Evolutionary conservation across 2,329 filamentous ascomycete genomes (phyloP).

Genomic region (Colletotrichum tofieldiae): DNA sequence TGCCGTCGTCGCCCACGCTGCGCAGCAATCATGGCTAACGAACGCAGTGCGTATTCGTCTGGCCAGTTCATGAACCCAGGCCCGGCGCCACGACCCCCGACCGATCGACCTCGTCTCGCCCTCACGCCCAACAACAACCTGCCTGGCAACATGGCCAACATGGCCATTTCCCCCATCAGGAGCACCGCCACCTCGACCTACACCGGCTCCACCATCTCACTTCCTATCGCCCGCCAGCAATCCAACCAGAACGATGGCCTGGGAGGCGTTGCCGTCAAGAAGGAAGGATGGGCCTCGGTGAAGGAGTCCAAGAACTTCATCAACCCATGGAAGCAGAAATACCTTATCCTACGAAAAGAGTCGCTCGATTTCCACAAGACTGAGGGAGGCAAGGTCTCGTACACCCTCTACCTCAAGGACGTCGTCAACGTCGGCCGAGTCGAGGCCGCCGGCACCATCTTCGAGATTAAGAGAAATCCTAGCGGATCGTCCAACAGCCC

Average conservation of each 20-base stretch:
- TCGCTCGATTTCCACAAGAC: constrained; percentile 95
- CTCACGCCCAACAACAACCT: constrained; percentile 83
- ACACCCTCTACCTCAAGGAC: constrained; percentile 87
- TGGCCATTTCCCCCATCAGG: constrained; percentile 81
- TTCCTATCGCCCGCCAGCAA: constrained; percentile 76
- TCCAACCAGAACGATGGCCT: constrained; percentile 74
- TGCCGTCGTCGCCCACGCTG: constrained; percentile 31
- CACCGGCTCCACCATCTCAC: constrained; percentile 80
- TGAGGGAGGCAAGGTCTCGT: constrained; percentile 88
- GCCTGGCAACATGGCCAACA: constrained; percentile 83
- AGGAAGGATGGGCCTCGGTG: constrained; percentile 86
- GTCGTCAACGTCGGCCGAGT: constrained; percentile 92
- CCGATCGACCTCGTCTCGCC: constrained; percentile 85
- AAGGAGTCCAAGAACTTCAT: constrained; percentile 94
- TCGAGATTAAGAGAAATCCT: constrained; percentile 88
- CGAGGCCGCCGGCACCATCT: constrained; percentile 91
- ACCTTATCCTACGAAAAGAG: constrained; percentile 91
- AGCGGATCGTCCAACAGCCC: constrained; percentile 80
- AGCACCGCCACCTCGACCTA: constrained; percentile 77
- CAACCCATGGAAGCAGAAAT: constrained; percentile 91
- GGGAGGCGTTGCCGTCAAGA: constrained; percentile 81
- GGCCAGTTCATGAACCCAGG: constrained; percentile 96
- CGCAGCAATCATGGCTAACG: constrained; percentile 48
- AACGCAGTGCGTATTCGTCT: constrained; percentile 69
- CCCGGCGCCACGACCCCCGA: constrained; percentile 91